Base-by-base conservation (phyloP, 1,139 yeast genomes). In the Suhomyces coccinellae region DNA sequence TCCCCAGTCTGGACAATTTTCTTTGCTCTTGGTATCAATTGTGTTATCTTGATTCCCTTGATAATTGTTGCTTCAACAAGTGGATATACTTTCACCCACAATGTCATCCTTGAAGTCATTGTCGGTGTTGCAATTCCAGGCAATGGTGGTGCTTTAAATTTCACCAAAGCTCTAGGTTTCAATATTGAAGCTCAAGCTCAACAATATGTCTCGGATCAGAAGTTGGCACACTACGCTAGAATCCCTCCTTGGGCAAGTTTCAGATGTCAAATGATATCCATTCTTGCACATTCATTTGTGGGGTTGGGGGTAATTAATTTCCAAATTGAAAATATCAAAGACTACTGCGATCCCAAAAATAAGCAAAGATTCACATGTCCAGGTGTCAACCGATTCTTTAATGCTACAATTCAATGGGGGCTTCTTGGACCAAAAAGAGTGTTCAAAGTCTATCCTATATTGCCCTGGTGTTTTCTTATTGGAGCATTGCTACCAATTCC, bases 391-490 rank as follows among this genome's bases (percentile, higher is more conserved):
- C 63, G 69, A 0, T 68, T 58, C 46, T 69, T 63, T 49, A 63
- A 58, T 43, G 59, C 72, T 3, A 63, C 67, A 42, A 56, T 69
- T 27, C 61, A 66, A 46, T 69, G 67, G 59, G 73, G 74, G 16
- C 69, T 63, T 31, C 65, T 68, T 47, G 73, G 74, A 1, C 71
- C 71, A 0, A 59, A 62, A 26, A 65, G 60, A 45, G 69, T 66
- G 1, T 67, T 67, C 48, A 49, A 62, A 24, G 47, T 66, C 12
- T 66, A 67, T 45, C 73, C 73, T 0, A 50, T 65, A 8, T 54
- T 69, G 40, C 64, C 65, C 43, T 68, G 65, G 62, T 67, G 71
- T 47, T 67, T 68, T 49, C 51, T 67, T 15, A 46, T 68, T 30
- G 73, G 73, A 0, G 60, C 54, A 6, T 40, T 67, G 20, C 49